Percentiles rank a stretch among this genome's conserved stretches.
Conservation (phyloP, 306 rosid genomes). For the Oemleria cerasiformis region DNA sequence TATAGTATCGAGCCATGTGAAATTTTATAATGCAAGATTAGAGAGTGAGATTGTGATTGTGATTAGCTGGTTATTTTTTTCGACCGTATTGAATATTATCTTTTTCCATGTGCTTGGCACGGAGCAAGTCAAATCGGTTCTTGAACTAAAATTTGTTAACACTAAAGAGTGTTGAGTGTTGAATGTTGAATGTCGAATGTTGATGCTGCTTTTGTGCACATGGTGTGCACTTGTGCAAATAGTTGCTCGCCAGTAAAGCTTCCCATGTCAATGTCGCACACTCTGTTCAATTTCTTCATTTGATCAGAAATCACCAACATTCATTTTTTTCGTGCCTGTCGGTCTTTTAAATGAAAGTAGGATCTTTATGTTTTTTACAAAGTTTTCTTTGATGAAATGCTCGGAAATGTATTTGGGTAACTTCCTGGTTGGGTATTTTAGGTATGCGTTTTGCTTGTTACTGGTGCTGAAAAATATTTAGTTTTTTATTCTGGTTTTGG, state of each 20-base stretch:
- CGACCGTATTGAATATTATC: constrained; percentile 8
- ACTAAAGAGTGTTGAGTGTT: not conserved
- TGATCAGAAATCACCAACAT: not conserved
- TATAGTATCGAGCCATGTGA: not conserved
- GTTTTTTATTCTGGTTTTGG: not conserved
- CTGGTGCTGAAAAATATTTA: constrained; percentile 1
- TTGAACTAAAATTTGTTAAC: not conserved
- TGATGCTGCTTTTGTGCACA: constrained; percentile 9
- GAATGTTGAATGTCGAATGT: no score
- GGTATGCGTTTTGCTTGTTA: not conserved
- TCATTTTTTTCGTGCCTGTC: not conserved
- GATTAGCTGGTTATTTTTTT: not conserved
- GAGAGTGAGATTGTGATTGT: constrained; percentile 17
- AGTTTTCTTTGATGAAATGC: no score
- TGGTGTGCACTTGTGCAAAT: not conserved
- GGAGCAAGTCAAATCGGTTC: constrained; percentile 3
- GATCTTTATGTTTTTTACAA: not conserved
- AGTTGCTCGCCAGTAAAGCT: not conserved
- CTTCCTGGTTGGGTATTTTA: not conserved
- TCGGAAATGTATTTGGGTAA: not conserved
- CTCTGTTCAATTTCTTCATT: not conserved
- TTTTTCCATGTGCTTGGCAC: constrained; percentile 39
- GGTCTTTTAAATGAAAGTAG: not conserved
- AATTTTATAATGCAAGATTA: constrained; percentile 7
- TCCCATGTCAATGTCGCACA: not conserved